A percentile compares a stretch with the other conserved stretches of the same genome.
Evolutionary conservation across 495 filamentous ascomycete species (phyloP).

Genomic region (Aspergillus bertholletiae): DNA sequence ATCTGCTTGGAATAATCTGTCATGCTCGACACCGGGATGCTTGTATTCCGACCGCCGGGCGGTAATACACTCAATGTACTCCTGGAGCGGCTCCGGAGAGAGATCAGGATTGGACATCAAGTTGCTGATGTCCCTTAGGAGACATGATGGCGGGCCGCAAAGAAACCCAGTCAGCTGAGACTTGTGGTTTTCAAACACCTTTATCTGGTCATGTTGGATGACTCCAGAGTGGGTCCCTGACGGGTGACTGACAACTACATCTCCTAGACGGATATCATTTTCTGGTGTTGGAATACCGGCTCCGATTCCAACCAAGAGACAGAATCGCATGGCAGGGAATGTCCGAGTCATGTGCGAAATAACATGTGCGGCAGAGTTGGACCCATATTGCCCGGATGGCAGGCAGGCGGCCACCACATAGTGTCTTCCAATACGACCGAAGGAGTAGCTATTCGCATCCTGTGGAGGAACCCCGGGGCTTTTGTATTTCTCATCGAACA

Average conservation of each 20-base stretch:
- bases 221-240: conserved; percentile 20
- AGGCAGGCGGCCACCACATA: conserved; percentile 39
- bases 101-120: too few species aligned
- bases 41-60: too few species aligned
- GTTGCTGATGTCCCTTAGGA: too few species aligned
- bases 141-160: too few species aligned
- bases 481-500: conserved; percentile 34
- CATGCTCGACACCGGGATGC: too few species aligned
- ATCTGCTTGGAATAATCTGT: too few species aligned
- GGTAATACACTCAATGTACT: too few species aligned
- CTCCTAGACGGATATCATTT: conserved; percentile 29
- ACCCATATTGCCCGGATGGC: conserved; percentile 31
- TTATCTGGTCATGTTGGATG: conserved; percentile 28
- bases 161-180: too few species aligned
- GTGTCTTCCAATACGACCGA: conserved; percentile 35
- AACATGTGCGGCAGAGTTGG: conserved; percentile 26
- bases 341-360: conserved; percentile 26
- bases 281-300: conserved; percentile 25
- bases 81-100: too few species aligned
- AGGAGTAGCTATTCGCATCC: conserved; percentile 34
- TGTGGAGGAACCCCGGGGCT: neutral
- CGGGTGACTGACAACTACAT: conserved; percentile 34
- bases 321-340: conserved; percentile 28
- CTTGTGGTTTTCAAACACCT: too few species aligned
- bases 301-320: conserved; percentile 40